These are phyloP conservation scores for Coriolopsis trogii DNA, from an alignment of 1,284 basidiomycete genomes.

Conservation along the genomic window DNA sequence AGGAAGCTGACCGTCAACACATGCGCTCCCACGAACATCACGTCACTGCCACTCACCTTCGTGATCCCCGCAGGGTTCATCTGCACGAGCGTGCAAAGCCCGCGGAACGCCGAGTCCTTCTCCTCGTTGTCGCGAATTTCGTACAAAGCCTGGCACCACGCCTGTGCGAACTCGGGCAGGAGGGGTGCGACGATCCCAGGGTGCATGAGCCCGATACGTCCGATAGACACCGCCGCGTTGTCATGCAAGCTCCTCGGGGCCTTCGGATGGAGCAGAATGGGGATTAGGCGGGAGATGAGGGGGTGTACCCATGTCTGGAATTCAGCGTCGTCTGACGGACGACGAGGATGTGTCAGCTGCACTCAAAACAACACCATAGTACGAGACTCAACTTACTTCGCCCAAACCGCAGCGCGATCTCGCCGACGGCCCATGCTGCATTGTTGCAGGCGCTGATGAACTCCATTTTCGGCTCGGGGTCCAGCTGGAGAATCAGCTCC, in stretches of 20 bases:
- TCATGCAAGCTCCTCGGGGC: conserved; percentile 94
- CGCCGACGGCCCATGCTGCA: conserved; percentile 99
- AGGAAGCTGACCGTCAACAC: conserved; percentile 14
- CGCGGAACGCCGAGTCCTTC: conserved; percentile 99
- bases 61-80: conserved; percentile 91
- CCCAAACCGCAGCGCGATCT: conserved; percentile 90
- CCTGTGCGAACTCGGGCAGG: conserved; percentile 88
- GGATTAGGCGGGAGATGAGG: conserved; percentile 87
- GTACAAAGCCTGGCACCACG: conserved; percentile 97
- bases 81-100: conserved; percentile 95
- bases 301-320: conserved; percentile 90
- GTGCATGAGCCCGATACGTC: conserved; percentile 92
- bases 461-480: conserved; percentile 88
- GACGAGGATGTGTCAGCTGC: conserved; percentile 11
- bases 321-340: conserved; percentile 69
- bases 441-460: conserved; percentile 98
- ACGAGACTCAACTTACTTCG: conserved; percentile 50
- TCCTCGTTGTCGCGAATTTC: conserved; percentile 99
- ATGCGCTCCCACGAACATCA: not conserved
- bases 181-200: conserved; percentile 89
- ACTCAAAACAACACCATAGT: not conserved
- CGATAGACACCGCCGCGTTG: conserved; percentile 99
- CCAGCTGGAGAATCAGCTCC: conserved; percentile 88
- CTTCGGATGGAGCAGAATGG: conserved; percentile 90
- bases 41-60: conserved; percentile 51